These are phyloP conservation scores for Ogataea methanolica DNA, from an alignment of 805 yeast genomes.

Conservation along the genomic window DNA sequence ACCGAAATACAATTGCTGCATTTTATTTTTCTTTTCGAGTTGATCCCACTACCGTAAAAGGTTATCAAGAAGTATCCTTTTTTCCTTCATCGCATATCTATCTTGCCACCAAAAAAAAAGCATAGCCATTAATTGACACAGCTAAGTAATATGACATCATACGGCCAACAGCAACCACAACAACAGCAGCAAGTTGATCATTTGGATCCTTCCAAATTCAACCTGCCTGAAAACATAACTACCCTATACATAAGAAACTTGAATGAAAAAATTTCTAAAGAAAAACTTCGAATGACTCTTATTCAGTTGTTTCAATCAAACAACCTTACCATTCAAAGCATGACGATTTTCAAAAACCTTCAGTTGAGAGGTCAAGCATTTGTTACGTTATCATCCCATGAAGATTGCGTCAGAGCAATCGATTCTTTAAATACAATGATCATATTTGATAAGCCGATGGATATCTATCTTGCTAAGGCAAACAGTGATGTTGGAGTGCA, in stretches of 20 bases:
- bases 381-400: slow-evolving; percentile 45
- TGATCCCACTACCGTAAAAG: no score
- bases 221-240: slow-evolving; percentile 10
- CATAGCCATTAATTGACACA: neutral
- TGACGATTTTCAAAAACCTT: slow-evolving; percentile 57
- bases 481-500: slow-evolving; percentile 37
- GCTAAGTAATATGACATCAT: neutral
- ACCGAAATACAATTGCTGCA: no score
- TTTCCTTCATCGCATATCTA: no score
- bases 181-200: neutral
- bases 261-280: slow-evolving; percentile 61
- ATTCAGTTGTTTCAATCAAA: slow-evolving; percentile 43
- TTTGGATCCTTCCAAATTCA: neutral
- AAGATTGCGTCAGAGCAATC: slow-evolving; percentile 43
- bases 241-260: slow-evolving; percentile 64
- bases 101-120: neutral
- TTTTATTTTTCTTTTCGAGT: no score
- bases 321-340: slow-evolving; percentile 35
- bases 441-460: slow-evolving; percentile 45
- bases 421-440: slow-evolving; percentile 36
- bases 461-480: slow-evolving; percentile 37
- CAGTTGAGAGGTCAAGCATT: slow-evolving; percentile 81
- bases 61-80: no score
- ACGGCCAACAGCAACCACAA: neutral
- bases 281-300: slow-evolving; percentile 44